Conservation (phyloP, 192 early-diverging fungal species). For the Backusella luteola region DNA sequence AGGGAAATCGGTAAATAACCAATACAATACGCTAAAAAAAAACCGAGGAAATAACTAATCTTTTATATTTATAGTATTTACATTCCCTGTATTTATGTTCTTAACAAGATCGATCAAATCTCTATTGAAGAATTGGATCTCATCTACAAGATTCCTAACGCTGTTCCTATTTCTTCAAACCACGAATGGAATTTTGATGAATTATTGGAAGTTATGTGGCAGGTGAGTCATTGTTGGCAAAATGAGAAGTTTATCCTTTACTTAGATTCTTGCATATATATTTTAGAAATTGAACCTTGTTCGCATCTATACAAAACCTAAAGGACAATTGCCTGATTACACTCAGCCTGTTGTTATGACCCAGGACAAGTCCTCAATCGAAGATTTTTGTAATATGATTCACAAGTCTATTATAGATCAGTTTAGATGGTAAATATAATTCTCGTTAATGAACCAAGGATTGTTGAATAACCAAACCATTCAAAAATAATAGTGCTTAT, state of each 20-base stretch:
- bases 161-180: slow-evolving; percentile 75
- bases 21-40: not conserved
- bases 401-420: slow-evolving; percentile 92
- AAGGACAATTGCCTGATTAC: slow-evolving; percentile 95
- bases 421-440: slow-evolving; percentile 71
- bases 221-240: slow-evolving; percentile 12
- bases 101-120: slow-evolving; percentile 99
- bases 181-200: slow-evolving; percentile 99
- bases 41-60: not conserved
- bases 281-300: slow-evolving; percentile 64
- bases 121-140: slow-evolving; percentile 95
- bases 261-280: not conserved
- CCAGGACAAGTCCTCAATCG: slow-evolving; percentile 62
- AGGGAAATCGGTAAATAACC: slow-evolving; percentile 33
- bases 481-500: slow-evolving; percentile 53
- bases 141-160: slow-evolving; percentile 96
- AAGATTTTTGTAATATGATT: slow-evolving; percentile 96
- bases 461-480: not conserved
- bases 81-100: slow-evolving; percentile 92
- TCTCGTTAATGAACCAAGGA: not conserved
- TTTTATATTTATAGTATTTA: slow-evolving; percentile 68
- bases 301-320: slow-evolving; percentile 89
- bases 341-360: slow-evolving; percentile 88
- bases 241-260: slow-evolving; percentile 29
- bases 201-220: slow-evolving; percentile 81